Base-by-base conservation (phyloP, 805 yeast genomes). In the Pichia thaimueangensis region DNA sequence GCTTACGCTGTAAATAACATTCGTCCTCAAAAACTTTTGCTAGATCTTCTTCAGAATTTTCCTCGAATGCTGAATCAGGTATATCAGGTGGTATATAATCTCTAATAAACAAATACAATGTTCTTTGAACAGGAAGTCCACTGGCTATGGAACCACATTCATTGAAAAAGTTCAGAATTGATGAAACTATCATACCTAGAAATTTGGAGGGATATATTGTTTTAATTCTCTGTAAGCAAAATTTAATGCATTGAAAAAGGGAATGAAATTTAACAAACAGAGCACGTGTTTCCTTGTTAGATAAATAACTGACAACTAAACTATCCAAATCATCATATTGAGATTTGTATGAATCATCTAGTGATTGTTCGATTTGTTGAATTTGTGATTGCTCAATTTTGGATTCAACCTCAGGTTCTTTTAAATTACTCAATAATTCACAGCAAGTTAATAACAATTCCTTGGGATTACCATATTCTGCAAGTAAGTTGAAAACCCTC, bases 121-220 rank as follows among this genome's bases (percentile, higher is more conserved):
- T 72, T 55, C 88, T 81, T 39, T 71, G 60, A 16, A 78, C 64
- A 4, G 69, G 10, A 50, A 60, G 36, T 49, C 53, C 28, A 41
- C 53, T 24, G 58, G 50, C 24, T 29, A 40, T 37, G 47, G 61
- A 62, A 6, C 63, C 56, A 47, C 78, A 76, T 8, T 58, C 48
- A 27, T 70, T 65, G 13, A 77, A 57, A 27, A 76, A 70, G 37
- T 77, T 77, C 40, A 82, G 62, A 29, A 80, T 58, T 0, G 87
- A 69, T 1, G 82, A 58, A 0, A 80, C 72, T 0, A 81, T 76
- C 74, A 86, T 82, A 1, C 82, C 71, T 36, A 89, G 64, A 55
- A 85, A 88, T 47, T 83, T 76, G 0, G 95, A 83, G 7, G 97
- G 96, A 55, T 81, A 79, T 16, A 76, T 58, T 0, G 95, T 84